Evolutionary conservation across 345 rosid species (phyloP).

Genomic region (Brassica incana): DNA sequence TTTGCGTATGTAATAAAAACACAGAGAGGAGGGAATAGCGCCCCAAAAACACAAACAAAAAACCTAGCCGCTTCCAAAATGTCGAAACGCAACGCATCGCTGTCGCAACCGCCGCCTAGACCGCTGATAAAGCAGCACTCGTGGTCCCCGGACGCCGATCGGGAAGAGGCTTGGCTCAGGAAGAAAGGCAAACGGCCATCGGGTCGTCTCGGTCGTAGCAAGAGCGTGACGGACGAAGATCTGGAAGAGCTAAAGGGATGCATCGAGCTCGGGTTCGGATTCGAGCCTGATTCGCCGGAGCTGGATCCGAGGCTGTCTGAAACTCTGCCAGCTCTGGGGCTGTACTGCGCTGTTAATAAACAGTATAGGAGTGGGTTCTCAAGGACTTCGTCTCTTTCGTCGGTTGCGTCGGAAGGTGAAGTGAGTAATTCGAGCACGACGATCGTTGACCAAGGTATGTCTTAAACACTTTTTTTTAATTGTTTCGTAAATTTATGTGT

Average conservation of each 20-base stretch:
- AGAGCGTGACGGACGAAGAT: slow-evolving; percentile 78
- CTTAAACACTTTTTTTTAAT: background rate
- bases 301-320: slow-evolving; percentile 65
- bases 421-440: slow-evolving; percentile 37
- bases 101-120: slow-evolving; percentile 30
- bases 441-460: slow-evolving; percentile 63
- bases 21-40: background rate
- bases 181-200: slow-evolving; percentile 39
- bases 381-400: slow-evolving; percentile 59
- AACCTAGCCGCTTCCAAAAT: slow-evolving; percentile 23
- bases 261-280: slow-evolving; percentile 86
- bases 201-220: slow-evolving; percentile 33
- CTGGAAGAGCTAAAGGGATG: slow-evolving; percentile 79
- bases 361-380: slow-evolving; percentile 57
- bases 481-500: background rate
- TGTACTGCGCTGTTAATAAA: slow-evolving; percentile 71
- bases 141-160: slow-evolving; percentile 73
- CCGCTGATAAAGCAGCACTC: slow-evolving; percentile 62
- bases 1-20: slow-evolving; percentile 13
- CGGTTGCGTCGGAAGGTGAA: slow-evolving; percentile 52
- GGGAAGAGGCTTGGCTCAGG: slow-evolving; percentile 79
- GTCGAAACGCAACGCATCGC: slow-evolving; percentile 39
- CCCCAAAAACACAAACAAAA: background rate
- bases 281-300: slow-evolving; percentile 60
- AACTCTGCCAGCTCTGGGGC: slow-evolving; percentile 71